phyloP scores from a whole-genome alignment of 1,284 basidiomycete species.

The Neonothopanus nambi region DNA sequence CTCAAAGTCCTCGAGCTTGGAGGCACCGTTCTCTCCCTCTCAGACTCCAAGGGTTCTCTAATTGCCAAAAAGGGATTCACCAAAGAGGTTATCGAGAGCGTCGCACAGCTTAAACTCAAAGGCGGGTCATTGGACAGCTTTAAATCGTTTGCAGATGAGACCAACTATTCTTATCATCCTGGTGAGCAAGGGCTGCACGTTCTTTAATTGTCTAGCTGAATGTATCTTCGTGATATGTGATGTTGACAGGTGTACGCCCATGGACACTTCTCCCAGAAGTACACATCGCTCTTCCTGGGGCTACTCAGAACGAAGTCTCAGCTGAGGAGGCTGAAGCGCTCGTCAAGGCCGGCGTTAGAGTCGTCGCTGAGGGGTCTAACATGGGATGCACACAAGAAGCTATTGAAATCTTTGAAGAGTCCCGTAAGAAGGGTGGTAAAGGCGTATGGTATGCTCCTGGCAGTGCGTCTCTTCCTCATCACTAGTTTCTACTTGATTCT shows the following conservation, averaged over 20 bases:
- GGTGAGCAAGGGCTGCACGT: conserved; percentile 34
- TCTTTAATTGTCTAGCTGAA: background rate
- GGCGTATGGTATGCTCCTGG: conserved; percentile 73
- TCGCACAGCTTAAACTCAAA: conserved; percentile 66
- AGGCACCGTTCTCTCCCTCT: conserved; percentile 73
- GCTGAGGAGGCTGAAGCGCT: conserved; percentile 72
- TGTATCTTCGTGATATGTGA: conserved; percentile 3
- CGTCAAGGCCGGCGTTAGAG: conserved; percentile 68
- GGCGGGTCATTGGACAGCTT: conserved; percentile 58
- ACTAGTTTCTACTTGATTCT: conserved; percentile 4
- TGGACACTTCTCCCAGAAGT: conserved; percentile 72
- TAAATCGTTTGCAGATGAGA: conserved; percentile 37
- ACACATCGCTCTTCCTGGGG: conserved; percentile 77
- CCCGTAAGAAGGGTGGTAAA: conserved; percentile 49
- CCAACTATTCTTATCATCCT: conserved; percentile 65
- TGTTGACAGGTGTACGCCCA: conserved; percentile 60
- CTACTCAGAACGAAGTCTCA: conserved; percentile 82
- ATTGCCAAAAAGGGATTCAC: conserved; percentile 58
- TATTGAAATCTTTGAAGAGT: conserved; percentile 72
- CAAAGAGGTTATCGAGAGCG: conserved; percentile 54
- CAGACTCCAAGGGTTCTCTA: conserved; percentile 76
- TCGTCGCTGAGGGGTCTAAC: conserved; percentile 81
- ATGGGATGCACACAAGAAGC: conserved; percentile 76
- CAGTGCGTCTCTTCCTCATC: conserved; percentile 36
- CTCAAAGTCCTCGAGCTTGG: conserved; percentile 82